Base-by-base conservation (phyloP, 805 yeast genomes). In the Candida sanyiensis region DNA sequence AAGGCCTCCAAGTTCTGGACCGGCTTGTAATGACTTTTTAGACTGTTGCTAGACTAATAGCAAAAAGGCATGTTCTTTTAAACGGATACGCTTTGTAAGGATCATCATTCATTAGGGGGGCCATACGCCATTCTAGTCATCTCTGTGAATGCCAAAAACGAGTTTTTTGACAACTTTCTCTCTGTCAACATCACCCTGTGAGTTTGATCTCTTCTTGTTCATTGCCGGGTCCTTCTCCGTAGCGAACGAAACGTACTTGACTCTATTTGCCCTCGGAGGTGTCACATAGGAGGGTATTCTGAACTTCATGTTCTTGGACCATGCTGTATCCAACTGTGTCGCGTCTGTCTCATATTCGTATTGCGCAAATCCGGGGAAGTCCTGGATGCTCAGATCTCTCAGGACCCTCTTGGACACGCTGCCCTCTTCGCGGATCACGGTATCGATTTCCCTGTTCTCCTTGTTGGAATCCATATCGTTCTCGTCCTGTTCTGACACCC, bases 1-100 rank as follows among this genome's bases (percentile, higher is more conserved):
- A 38, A 44, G 31, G 43, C 46, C 33, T 44, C 52, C 19, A 43
- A 45, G 37, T 48, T 46, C 49, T 57, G 61, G 61, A 22, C 40
- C n/a, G 52, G 54, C 30, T 21, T 48, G 27, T 48, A 28, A 38
- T 16, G 7, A 12, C n/a, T n/a, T n/a, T n/a, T n/a, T n/a, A n/a
- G n/a, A n/a, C n/a, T n/a, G n/a, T n/a, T n/a, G n/a, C n/a, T n/a
- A n/a, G n/a, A n/a, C n/a, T n/a, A n/a, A n/a, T n/a, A n/a, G n/a
- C n/a, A n/a, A n/a, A n/a, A n/a, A n/a, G n/a, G n/a, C n/a, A n/a
- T n/a, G n/a, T n/a, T n/a, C n/a, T n/a, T n/a, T n/a, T n/a, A n/a
- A n/a, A n/a, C n/a, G n/a, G n/a, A n/a, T n/a, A n/a, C n/a, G n/a
- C n/a, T n/a, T n/a, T n/a, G n/a, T n/a, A n/a, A n/a, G n/a, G n/a